Base-by-base conservation (phyloP, 306 rosid genomes). In the Quercus glauca region DNA sequence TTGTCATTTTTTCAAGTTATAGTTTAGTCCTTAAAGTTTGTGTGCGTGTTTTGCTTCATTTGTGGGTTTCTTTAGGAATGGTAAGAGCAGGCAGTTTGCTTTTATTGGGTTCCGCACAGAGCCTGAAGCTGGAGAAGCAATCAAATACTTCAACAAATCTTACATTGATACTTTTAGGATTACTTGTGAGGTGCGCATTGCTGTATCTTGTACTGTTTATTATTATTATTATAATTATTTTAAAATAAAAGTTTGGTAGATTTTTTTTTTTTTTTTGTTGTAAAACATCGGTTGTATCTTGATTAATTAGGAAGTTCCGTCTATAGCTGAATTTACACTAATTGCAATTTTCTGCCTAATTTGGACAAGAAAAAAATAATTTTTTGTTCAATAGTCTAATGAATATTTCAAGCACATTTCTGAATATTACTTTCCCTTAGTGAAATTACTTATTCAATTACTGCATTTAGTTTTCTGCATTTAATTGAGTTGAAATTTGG, bases 61-160 rank as follows among this genome's bases (percentile, higher is more conserved):
- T 43, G n/a, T 18, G 12, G 79, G 53, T 53, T 69, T 69, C 76
- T 67, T 29, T 4, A 93, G 97, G 77, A 88, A 92, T 55, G 98
- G 99, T 9, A 90, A 87, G 80, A 93, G 88, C 75, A 85, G 98
- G 18, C 97, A 90, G 68, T 90, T 91, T 69, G 97, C 90, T 21
- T 95, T 92, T 81, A 82, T 92, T 15, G 98, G 98, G 78, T 95
- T 85, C 69, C 97, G 88, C n/a, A 74, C 93, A 0, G 91, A 81
- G 75, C 69, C 15, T 14, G 92, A 92, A 84, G 96, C 97, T 75
- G 85, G 87, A 41, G 92, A 85, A 73, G 97, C 99, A 4, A 90
- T 89, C 71, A 83, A 74, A 69, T 90, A 90, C 90, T 92, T 91
- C 87, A 85, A 92, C 76, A 84, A 55, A 73, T 75, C 92, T 19